Conservation (phyloP, 2,329 filamentous ascomycete genomes). For the Cladophialophora bantiana region DNA sequence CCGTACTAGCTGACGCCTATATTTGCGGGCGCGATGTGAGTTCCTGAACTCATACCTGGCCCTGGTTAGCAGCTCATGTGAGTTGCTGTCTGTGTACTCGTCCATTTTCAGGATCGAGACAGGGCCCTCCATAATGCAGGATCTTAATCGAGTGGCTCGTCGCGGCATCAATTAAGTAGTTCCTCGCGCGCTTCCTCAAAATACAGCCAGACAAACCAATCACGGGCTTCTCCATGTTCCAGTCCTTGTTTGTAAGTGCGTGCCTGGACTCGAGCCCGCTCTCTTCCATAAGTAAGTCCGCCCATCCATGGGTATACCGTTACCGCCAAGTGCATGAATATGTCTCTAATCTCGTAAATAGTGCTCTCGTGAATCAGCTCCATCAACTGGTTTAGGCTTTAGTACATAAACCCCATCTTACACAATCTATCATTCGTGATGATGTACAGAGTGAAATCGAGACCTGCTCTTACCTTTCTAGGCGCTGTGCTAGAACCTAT, state of each 20-base stretch:
- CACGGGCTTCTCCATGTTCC: conserved; percentile 18
- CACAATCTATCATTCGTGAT: conserved; percentile 8
- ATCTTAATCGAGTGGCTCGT: conserved; percentile 1
- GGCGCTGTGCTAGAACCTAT: no score
- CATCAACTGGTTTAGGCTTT: conserved; percentile 1
- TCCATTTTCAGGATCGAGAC: conserved; percentile 14
- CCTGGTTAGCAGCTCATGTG: conserved; percentile 6
- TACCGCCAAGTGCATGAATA: not conserved
- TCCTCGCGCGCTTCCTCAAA: not conserved
- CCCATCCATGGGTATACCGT: not conserved
- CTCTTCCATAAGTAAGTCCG: not conserved
- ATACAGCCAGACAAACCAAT: not conserved
- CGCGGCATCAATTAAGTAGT: not conserved
- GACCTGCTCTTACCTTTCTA: no score
- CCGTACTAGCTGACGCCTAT: not conserved
- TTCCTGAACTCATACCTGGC: conserved; percentile 8
- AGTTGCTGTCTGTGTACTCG: not conserved
- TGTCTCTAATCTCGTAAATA: not conserved
- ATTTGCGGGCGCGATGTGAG: not conserved
- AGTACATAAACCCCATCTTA: conserved; percentile 12
- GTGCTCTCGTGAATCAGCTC: conserved; percentile 10
- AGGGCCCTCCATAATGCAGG: conserved; percentile 8
- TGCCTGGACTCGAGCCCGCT: not conserved
- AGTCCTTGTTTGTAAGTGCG: not conserved
- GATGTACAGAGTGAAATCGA: not conserved